phyloP scores from a whole-genome alignment of 129 eudicot genomes.

The Chrysanthemum lavandulifolium region DNA sequence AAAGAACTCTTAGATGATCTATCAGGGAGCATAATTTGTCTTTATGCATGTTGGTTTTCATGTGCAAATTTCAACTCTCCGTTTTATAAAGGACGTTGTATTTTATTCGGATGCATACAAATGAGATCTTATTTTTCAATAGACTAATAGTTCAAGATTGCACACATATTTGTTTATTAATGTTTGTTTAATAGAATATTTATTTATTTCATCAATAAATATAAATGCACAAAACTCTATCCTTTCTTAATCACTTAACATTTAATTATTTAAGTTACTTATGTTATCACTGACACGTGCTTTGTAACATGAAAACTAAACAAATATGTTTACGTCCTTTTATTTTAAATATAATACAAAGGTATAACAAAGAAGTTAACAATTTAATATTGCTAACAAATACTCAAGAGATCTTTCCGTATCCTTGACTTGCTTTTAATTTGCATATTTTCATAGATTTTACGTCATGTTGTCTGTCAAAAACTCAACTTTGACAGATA shows the following conservation, averaged over 20 bases:
- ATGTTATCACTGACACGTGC: constrained; percentile 19
- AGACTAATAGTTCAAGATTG: constrained; percentile 1
- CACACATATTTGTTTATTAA: background rate
- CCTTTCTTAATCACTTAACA: background rate
- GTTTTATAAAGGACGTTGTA: constrained; percentile 22
- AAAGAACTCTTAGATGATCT: constrained; percentile 5
- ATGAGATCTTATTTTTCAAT: background rate
- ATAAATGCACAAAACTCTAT: constrained; percentile 15
- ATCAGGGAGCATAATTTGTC: constrained; percentile 29
- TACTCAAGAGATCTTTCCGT: background rate
- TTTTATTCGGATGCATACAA: constrained; percentile 12
- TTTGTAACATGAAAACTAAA: constrained; percentile 11
- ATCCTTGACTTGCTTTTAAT: constrained; percentile 19
- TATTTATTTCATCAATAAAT: constrained; percentile 10
- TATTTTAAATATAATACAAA: background rate
- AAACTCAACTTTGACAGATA: constrained; percentile 10
- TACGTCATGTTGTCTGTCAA: background rate
- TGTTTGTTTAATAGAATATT: background rate
- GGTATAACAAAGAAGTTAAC: background rate
- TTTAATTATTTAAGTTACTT: background rate
- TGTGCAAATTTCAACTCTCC: constrained; percentile 23
- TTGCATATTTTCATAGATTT: background rate
- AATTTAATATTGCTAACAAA: constrained; percentile 12
- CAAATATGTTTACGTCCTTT: constrained; percentile 15
- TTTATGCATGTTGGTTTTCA: constrained; percentile 27